phyloP scores from a whole-genome alignment of 345 rosid species.

The Citrus maxima region DNA sequence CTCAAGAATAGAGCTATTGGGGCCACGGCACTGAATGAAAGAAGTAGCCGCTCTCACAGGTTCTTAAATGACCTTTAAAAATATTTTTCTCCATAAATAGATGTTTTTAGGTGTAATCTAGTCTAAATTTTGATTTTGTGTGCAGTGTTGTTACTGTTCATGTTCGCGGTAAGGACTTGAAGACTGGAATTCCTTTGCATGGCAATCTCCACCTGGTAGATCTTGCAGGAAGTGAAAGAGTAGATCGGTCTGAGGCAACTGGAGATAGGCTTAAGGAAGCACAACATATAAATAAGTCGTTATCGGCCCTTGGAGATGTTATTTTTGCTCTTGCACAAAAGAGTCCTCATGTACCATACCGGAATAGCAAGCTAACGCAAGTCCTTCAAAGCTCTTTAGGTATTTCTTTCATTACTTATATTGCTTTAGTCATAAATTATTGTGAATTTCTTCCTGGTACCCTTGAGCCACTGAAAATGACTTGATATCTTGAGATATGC shows the following conservation, averaged over 20 bases:
- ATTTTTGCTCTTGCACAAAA: conserved; percentile 87
- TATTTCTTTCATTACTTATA: conserved; percentile 6
- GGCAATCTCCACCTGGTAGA: conserved; percentile 95
- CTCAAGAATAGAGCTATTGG: conserved; percentile 69
- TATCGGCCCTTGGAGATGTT: conserved; percentile 94
- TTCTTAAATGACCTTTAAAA: conserved; percentile 17
- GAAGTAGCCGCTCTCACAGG: conserved; percentile 99
- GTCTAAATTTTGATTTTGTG: conserved; percentile 11
- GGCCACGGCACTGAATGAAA: conserved; percentile 81
- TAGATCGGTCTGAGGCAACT: conserved; percentile 87
- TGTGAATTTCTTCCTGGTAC: background rate
- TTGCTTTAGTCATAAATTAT: background rate
- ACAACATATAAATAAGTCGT: conserved; percentile 93
- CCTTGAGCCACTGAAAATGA: background rate
- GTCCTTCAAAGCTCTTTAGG: conserved; percentile 88
- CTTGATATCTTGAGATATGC: background rate
- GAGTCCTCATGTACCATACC: conserved; percentile 81
- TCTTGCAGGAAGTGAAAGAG: conserved; percentile 97
- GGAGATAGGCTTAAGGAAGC: conserved; percentile 92
- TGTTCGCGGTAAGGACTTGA: conserved; percentile 74
- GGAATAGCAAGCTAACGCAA: conserved; percentile 99
- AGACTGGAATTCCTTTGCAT: conserved; percentile 42
- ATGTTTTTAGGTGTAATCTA: background rate
- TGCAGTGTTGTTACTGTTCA: conserved; percentile 82
- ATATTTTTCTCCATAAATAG: background rate